Percentiles rank a stretch among this genome's conserved stretches.
Conservation (phyloP, 2,329 filamentous ascomycete species). For the Neonectria neomacrospora region DNA sequence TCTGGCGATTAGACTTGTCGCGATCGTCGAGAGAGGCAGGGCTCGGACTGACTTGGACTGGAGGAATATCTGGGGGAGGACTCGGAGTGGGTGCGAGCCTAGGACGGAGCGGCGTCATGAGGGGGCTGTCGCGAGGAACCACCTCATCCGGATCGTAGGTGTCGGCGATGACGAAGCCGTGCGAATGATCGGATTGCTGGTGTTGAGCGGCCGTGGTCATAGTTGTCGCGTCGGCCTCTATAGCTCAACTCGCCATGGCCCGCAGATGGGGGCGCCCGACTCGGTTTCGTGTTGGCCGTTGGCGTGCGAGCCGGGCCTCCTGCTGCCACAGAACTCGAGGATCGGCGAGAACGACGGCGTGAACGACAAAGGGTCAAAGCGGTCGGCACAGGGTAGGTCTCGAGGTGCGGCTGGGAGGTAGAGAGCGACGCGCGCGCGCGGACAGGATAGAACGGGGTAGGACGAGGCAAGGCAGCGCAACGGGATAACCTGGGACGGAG, state of each 20-base stretch:
- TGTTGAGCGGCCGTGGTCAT: slow-evolving; percentile 50
- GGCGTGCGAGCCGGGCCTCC: slow-evolving; percentile 23
- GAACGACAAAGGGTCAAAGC: slow-evolving; percentile 1
- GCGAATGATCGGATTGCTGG: slow-evolving; percentile 47
- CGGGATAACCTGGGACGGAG: not conserved
- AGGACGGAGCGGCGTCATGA: slow-evolving; percentile 49
- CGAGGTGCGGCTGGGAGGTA: not conserved
- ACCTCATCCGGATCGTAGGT: slow-evolving; percentile 59
- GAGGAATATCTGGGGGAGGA: slow-evolving; percentile 51
- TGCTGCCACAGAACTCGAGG: slow-evolving; percentile 1
- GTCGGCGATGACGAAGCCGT: slow-evolving; percentile 45
- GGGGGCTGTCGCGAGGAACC: slow-evolving; percentile 54
- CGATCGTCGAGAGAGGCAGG: slow-evolving; percentile 50
- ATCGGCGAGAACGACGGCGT: not conserved
- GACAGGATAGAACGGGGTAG: not conserved
- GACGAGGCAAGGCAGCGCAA: not conserved
- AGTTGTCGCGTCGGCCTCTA: slow-evolving; percentile 44
- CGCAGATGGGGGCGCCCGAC: slow-evolving; percentile 30
- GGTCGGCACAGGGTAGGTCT: not conserved
- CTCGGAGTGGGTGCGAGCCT: slow-evolving; percentile 48
- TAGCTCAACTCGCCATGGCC: slow-evolving; percentile 51
- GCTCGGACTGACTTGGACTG: slow-evolving; percentile 50
- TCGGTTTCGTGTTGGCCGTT: slow-evolving; percentile 29
- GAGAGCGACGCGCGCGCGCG: slow-evolving; percentile 1
- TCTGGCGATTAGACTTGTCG: slow-evolving; percentile 63